Percentiles rank a stretch among this genome's conserved stretches.
Conservation (phyloP, 345 rosid genomes). For the Rhizophora apiculata region DNA sequence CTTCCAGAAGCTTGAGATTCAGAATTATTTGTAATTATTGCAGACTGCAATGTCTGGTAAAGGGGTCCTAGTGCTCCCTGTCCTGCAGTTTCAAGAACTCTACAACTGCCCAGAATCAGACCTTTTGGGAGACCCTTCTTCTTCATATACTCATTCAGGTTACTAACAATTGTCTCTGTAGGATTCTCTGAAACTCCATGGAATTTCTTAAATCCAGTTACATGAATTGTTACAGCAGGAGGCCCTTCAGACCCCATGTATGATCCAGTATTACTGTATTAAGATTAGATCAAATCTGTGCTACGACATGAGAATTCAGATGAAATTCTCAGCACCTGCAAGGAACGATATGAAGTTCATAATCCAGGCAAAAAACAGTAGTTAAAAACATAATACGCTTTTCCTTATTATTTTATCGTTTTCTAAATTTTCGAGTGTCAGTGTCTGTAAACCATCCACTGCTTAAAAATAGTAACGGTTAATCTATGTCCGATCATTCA, state of each 20-base stretch:
- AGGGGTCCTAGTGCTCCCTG: background rate
- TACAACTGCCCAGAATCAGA: background rate
- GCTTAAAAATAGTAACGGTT: background rate
- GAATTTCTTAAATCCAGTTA: constrained; percentile 1
- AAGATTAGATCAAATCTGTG: background rate
- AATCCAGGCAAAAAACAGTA: too few species aligned
- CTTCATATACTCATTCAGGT: constrained; percentile 34
- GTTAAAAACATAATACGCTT: too few species aligned
- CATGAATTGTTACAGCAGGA: constrained; percentile 15
- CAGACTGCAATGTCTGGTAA: constrained; percentile 60
- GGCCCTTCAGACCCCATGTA: background rate
- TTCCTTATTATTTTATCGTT: too few species aligned
- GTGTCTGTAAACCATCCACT: too few species aligned
- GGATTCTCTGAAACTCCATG: constrained; percentile 77
- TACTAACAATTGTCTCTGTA: constrained; percentile 69
- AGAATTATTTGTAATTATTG: constrained; percentile 41
- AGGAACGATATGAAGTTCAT: background rate
- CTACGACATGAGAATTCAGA: constrained; percentile 2
- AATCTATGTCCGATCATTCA: background rate
- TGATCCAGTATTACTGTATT: background rate
- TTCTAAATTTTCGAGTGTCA: too few species aligned
- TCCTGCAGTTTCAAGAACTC: background rate
- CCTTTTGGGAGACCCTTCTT: constrained; percentile 19
- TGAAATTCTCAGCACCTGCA: constrained; percentile 12
- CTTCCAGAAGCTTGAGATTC: constrained; percentile 45